These are phyloP conservation scores for Solioccasus polychromus DNA, from an alignment of 768 basidiomycete genomes.

Conservation along the genomic window DNA sequence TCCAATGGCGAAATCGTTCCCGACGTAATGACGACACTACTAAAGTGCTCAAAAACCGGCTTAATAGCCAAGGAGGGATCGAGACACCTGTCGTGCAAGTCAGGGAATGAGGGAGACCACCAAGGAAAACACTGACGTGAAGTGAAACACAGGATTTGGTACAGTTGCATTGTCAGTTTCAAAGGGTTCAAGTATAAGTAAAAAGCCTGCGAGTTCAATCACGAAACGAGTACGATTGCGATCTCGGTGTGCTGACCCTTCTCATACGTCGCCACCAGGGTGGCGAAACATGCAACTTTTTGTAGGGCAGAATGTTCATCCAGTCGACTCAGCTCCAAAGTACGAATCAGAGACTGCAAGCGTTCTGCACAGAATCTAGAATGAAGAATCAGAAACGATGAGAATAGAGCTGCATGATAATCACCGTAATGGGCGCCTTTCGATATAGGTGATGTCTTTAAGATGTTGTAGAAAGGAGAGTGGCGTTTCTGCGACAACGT, in stretches of 20 bases:
- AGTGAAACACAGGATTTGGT: slow-evolving; percentile 97
- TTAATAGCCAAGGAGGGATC: slow-evolving; percentile 97
- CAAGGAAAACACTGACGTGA: slow-evolving; percentile 60
- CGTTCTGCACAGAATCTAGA: slow-evolving; percentile 94
- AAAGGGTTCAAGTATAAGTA: slow-evolving; percentile 95
- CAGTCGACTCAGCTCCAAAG: slow-evolving; percentile 81
- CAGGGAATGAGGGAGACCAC: slow-evolving; percentile 1
- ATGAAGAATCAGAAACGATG: neutral
- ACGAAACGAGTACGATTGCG: neutral
- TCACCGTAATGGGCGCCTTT: slow-evolving; percentile 85
- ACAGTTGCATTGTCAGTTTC: slow-evolving; percentile 99
- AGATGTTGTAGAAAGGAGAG: slow-evolving; percentile 95
- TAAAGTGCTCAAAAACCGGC: slow-evolving; percentile 97
- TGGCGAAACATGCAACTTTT: slow-evolving; percentile 95
- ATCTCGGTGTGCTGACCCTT: slow-evolving; percentile 56
- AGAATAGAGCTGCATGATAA: slow-evolving; percentile 14
- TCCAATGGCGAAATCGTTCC: slow-evolving; percentile 98
- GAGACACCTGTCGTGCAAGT: slow-evolving; percentile 66
- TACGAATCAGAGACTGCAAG: slow-evolving; percentile 89
- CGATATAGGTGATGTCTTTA: slow-evolving; percentile 98
- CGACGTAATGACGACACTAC: slow-evolving; percentile 96
- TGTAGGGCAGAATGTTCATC: slow-evolving; percentile 93
- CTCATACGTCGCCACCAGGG: slow-evolving; percentile 96
- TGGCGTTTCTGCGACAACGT: slow-evolving; percentile 98
- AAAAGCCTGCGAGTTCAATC: slow-evolving; percentile 60